Evolutionary conservation across 352 stramenopile genomes (phyloP).

Genomic region (Phytophthora megakarya): DNA sequence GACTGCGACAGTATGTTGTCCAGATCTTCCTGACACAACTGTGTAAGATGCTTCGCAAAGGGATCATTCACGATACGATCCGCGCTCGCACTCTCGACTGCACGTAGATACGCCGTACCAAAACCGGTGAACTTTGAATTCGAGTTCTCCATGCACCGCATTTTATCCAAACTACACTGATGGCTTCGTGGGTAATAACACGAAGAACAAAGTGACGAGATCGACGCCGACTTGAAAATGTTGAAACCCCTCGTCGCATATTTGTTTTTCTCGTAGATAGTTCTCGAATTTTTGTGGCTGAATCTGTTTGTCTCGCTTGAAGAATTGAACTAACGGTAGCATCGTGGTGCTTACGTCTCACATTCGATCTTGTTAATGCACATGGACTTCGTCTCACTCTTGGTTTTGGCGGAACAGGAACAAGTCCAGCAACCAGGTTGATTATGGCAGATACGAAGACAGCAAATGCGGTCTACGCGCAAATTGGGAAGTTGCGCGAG

Average conservation of each 20-base stretch:
- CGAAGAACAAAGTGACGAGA: constrained; percentile 1
- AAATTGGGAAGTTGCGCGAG: constrained; percentile 32
- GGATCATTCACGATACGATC: constrained; percentile 8
- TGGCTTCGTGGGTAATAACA: too few relatives aligned
- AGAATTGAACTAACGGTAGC: constrained; percentile 7
- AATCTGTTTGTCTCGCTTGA: constrained; percentile 24
- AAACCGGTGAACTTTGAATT: not conserved
- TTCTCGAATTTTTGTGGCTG: not conserved
- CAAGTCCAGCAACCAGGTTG: not conserved
- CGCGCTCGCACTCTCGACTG: not conserved
- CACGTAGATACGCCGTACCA: not conserved
- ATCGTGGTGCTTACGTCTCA: constrained; percentile 33
- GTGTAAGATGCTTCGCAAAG: not conserved
- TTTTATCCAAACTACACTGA: constrained; percentile 3
- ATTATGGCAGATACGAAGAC: constrained; percentile 27
- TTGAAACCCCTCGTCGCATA: constrained; percentile 15
- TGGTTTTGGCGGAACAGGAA: constrained; percentile 13
- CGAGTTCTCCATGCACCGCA: not conserved
- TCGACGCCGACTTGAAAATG: not conserved
- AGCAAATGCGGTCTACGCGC: constrained; percentile 25
- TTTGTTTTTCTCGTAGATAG: not conserved
- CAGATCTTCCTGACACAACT: not conserved
- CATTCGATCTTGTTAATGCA: not conserved
- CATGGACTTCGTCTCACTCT: constrained; percentile 22
- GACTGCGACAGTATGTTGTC: not conserved